Conservation (phyloP, 2,329 filamentous ascomycete species). For the Cladosporium sp. region DNA sequence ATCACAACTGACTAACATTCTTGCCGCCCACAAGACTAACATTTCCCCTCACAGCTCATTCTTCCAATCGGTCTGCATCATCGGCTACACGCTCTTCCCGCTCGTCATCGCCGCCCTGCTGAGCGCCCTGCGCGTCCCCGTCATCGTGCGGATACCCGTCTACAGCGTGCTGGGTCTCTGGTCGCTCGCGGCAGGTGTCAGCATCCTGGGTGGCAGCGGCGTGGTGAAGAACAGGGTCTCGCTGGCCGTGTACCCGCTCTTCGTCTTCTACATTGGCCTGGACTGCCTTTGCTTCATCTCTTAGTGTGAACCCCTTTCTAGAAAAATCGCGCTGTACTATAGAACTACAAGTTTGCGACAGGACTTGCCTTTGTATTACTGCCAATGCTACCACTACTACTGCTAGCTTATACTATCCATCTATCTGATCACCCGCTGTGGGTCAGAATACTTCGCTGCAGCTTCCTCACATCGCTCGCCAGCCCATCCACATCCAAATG, state of each 20-base stretch:
- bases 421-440: neutral
- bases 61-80: constrained; percentile 95
- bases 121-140: constrained; percentile 77
- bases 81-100: constrained; percentile 96
- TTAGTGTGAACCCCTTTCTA: constrained; percentile 47
- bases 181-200: constrained; percentile 93
- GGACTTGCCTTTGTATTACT: constrained; percentile 2
- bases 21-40: constrained; percentile 34
- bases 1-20: constrained; percentile 20
- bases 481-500: constrained; percentile 36
- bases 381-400: neutral
- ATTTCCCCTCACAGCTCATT: constrained; percentile 69
- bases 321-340: constrained; percentile 7
- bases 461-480: constrained; percentile 26
- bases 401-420: constrained; percentile 4
- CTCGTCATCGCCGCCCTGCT: constrained; percentile 90
- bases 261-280: constrained; percentile 91
- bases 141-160: constrained; percentile 82
- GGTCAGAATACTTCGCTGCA: constrained; percentile 23
- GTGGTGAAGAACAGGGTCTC: constrained; percentile 93
- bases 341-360: neutral
- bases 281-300: constrained; percentile 98
- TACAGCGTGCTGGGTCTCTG: constrained; percentile 86
- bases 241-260: constrained; percentile 89
- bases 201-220: constrained; percentile 91